Conservation (phyloP, 305 asterid species). For the Rubia tinctorum region DNA sequence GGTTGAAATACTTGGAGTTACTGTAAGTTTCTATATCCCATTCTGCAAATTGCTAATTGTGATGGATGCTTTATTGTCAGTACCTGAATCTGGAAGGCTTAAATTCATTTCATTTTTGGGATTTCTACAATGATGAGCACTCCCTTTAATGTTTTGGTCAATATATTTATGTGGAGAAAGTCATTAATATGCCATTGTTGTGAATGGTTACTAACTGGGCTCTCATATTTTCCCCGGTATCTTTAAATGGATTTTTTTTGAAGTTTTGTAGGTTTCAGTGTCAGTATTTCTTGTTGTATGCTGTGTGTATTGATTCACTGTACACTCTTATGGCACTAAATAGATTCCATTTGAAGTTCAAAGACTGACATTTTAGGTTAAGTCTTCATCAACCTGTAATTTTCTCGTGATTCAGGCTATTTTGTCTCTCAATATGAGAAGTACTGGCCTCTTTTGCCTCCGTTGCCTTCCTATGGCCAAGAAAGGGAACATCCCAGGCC, state of each 20-base stretch:
- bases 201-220: background rate
- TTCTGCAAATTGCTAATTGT: background rate
- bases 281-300: background rate
- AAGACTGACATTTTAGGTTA: background rate
- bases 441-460: conserved; percentile 96
- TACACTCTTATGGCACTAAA: background rate
- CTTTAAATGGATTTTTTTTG: background rate
- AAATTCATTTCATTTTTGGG: background rate
- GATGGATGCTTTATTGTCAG: background rate
- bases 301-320: background rate
- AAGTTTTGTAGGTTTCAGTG: background rate
- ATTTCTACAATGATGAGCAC: conserved; percentile 12
- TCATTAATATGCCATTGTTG: background rate
- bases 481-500: conserved; percentile 98
- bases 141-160: background rate
- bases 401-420: conserved; percentile 16
- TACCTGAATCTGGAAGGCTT: too few relatives aligned
- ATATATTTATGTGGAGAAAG: background rate
- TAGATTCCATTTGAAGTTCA: background rate
- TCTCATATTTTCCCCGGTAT: background rate
- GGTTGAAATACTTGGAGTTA: conserved; percentile 74
- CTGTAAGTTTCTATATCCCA: conserved; percentile 39
- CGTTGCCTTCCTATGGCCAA: conserved; percentile 92
- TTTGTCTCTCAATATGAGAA: conserved; percentile 57
- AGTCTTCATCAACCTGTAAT: background rate